phyloP scores from a whole-genome alignment of 495 filamentous ascomycete species.

The Podospora australis region DNA sequence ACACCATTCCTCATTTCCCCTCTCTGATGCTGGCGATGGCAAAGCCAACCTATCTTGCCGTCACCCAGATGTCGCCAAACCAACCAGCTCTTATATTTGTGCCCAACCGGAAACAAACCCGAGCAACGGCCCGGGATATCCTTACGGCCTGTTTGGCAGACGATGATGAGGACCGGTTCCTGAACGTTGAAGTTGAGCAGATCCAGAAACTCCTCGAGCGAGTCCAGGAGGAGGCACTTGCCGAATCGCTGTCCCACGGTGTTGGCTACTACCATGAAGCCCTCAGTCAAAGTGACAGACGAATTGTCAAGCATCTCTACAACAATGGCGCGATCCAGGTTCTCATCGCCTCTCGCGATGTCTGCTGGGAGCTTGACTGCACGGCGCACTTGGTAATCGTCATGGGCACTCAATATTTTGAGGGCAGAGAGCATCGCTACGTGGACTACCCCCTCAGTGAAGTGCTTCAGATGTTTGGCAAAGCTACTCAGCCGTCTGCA shows the following conservation, averaged over 20 bases:
- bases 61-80: constrained; percentile 75
- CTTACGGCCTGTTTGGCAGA: constrained; percentile 77
- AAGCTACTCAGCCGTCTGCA: constrained; percentile 65
- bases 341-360: constrained; percentile 85
- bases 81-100: constrained; percentile 90
- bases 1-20: constrained; percentile 92
- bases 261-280: constrained; percentile 98
- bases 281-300: constrained; percentile 78
- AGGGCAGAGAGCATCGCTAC: constrained; percentile 94
- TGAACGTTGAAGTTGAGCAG: constrained; percentile 73
- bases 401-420: constrained; percentile 99
- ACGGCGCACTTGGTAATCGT: constrained; percentile 87
- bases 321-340: constrained; percentile 89
- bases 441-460: constrained; percentile 95
- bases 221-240: constrained; percentile 78
- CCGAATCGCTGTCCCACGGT: constrained; percentile 87
- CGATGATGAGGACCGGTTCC: constrained; percentile 89
- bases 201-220: constrained; percentile 73
- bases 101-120: constrained; percentile 84
- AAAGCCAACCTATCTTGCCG: constrained; percentile 80
- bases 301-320: constrained; percentile 88
- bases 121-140: constrained; percentile 83
- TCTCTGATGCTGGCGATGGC: constrained; percentile 98
- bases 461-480: constrained; percentile 99
- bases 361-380: constrained; percentile 90